Percentiles rank a stretch among this genome's conserved stretches.
Conservation (phyloP, 164 flowering plant genomes). For the Hamamelis virginiana region DNA sequence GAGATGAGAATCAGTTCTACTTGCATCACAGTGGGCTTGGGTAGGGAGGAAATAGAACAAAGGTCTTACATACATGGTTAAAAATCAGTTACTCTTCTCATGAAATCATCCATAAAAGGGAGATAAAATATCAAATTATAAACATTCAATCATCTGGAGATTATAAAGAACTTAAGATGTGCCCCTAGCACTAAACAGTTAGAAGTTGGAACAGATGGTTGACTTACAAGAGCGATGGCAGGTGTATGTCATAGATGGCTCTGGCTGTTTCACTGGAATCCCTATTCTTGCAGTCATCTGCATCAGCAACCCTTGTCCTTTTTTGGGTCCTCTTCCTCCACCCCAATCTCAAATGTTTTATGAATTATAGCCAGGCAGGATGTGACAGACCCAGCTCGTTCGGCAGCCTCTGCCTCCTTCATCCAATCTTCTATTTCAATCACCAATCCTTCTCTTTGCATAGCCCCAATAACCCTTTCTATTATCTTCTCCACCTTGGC, state of each 20-base stretch:
- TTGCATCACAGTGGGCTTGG: no score
- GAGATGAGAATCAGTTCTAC: no score
- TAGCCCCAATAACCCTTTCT: slow-evolving; percentile 72
- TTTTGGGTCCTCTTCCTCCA: slow-evolving; percentile 90
- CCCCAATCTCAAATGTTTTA: slow-evolving; percentile 81
- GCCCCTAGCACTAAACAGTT: no score
- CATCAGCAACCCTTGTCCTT: slow-evolving; percentile 98
- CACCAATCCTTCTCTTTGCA: slow-evolving; percentile 74
- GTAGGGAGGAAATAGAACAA: no score
- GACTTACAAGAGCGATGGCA: no score
- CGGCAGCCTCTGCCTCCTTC: slow-evolving; percentile 98
- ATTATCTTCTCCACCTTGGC: slow-evolving; percentile 79
- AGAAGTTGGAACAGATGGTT: no score
- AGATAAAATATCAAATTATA: no score
- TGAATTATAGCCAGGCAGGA: slow-evolving; percentile 84
- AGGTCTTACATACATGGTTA: no score
- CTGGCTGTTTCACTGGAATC: slow-evolving; percentile 94
- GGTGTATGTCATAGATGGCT: slow-evolving; percentile 90
- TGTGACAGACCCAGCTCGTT: slow-evolving; percentile 79
- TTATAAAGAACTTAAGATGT: no score
- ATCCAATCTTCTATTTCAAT: slow-evolving; percentile 91
- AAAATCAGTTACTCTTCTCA: no score
- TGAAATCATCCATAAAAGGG: no score
- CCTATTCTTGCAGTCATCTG: slow-evolving; percentile 90
- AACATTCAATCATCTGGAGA: no score